Conservation (phyloP, 768 basidiomycete genomes). For the Mycena capillaripes region DNA sequence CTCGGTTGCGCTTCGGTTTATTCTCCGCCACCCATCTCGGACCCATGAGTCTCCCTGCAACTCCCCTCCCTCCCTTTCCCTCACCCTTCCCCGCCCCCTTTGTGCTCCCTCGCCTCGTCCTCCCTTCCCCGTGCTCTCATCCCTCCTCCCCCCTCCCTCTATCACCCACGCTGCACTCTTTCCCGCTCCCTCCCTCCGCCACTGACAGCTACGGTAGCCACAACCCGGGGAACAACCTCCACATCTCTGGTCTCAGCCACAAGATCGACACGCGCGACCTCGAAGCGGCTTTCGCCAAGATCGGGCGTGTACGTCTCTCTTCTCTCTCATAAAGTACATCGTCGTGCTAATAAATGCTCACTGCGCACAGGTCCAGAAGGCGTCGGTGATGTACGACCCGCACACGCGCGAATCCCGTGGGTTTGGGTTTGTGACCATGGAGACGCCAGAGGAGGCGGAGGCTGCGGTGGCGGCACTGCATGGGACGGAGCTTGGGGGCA, state of each 20-base stretch:
- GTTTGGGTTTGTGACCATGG: slow-evolving; percentile 83
- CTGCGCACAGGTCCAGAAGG: slow-evolving; percentile 84
- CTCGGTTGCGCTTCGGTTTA: no score
- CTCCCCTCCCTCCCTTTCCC: no score
- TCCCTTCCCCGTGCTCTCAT: neutral
- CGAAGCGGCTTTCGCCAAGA: slow-evolving; percentile 89
- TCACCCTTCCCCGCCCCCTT: no score
- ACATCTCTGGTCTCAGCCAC: slow-evolving; percentile 71
- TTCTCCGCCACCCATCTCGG: neutral
- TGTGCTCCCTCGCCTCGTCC: neutral
- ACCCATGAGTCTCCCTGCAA: neutral
- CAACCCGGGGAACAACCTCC: slow-evolving; percentile 78
- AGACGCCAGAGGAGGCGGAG: slow-evolving; percentile 86
- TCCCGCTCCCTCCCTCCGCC: no score
- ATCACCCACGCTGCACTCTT: neutral
- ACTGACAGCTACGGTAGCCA: slow-evolving; percentile 50
- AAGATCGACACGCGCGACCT: slow-evolving; percentile 86
- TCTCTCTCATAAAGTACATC: neutral
- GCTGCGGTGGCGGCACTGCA: slow-evolving; percentile 90
- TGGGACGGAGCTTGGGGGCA: slow-evolving; percentile 89
- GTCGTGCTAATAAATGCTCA: no score
- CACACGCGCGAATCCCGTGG: slow-evolving; percentile 76
- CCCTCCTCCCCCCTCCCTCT: neutral
- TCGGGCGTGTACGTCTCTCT: slow-evolving; percentile 74
- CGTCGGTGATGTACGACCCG: slow-evolving; percentile 80